Base-by-base conservation (phyloP, 192 early-diverging fungal species). In the Dispira simplex region DNA sequence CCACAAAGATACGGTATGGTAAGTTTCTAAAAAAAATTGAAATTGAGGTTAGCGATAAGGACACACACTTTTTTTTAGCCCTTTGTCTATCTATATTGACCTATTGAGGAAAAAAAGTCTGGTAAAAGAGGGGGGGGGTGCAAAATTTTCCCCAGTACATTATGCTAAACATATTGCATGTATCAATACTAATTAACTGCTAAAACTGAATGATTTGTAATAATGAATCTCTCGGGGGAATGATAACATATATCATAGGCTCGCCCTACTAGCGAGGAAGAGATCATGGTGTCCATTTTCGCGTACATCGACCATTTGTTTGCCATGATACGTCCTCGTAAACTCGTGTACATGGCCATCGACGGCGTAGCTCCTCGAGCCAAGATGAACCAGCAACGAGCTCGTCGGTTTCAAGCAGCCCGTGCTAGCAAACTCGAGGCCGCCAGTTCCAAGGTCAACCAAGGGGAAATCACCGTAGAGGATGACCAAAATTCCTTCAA, bases 311-410 rank as follows among this genome's bases (percentile, higher is more conserved):
- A 99, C 73, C 82, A 93, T 16, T 90, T 99, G 65, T 83, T 98
- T 58, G 79, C 74, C 58, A 90, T 98, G 81, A 81, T 98, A 53
- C 73, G 97, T 11, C 95, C 97, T 13, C 79, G 94, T 63, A 95
- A 94, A 75, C 66, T 99, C 11, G 76, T 99, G 32, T 99, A 93
- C 71, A 93, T 99, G 90, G 97, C 97, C 58, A 90, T 99, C 60
- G 88, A 90, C 65, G 94, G 97, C 23, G 95, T 99, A 20, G 95
- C 95, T 1, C 95, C 97, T 46, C 81, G 97, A 21, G 97, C 97
- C 21, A 99, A 99, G 65, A 97, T 98, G 95, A 99, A 98, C 71
- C 97, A 99, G 71, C 97, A 99, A 68, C 86, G 97, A 26, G 89
- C 93, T 39, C 88, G 95, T 66, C 87, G 97, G 58, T 99, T 98